A percentile compares a stretch with the other conserved stretches of the same genome.
Conservation (phyloP, 1,139 yeast genomes). For the Saccharomyces pastorianus region DNA sequence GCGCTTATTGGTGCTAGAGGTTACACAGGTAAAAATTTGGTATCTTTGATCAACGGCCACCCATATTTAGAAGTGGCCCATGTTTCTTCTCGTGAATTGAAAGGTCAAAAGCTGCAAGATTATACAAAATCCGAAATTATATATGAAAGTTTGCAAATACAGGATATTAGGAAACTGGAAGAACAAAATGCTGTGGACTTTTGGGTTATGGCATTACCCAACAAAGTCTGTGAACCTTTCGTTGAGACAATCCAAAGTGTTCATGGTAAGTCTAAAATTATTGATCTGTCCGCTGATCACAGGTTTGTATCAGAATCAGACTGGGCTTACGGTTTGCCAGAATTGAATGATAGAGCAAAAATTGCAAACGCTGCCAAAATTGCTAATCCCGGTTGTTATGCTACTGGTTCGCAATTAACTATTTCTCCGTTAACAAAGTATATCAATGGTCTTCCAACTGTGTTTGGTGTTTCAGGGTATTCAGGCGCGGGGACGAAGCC, state of each 20-base stretch:
- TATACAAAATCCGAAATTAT: constrained; percentile 72
- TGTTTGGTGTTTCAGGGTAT: constrained; percentile 95
- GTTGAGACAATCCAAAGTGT: constrained; percentile 84
- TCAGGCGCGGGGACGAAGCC: constrained; percentile 99
- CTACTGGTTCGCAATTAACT: constrained; percentile 93
- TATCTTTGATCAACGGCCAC: constrained; percentile 76
- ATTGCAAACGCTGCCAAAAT: constrained; percentile 75
- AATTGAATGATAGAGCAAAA: constrained; percentile 52
- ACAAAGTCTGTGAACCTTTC: constrained; percentile 95
- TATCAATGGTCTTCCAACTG: constrained; percentile 62
- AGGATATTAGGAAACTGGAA: constrained; percentile 76
- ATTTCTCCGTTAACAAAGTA: constrained; percentile 72
- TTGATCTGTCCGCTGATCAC: constrained; percentile 92
- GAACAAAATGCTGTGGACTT: constrained; percentile 73
- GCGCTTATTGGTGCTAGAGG: constrained; percentile 99
- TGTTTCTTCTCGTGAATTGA: constrained; percentile 90
- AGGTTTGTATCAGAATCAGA: constrained; percentile 81
- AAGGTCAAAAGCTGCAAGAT: constrained; percentile 79
- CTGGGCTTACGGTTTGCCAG: constrained; percentile 93
- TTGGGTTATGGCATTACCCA: constrained; percentile 99
- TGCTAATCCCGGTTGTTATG: constrained; percentile 97
- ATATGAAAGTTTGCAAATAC: constrained; percentile 79
- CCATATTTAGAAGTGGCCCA: constrained; percentile 82
- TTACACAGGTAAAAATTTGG: constrained; percentile 88
- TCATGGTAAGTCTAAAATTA: constrained; percentile 57